Conservation (phyloP, 768 basidiomycete genomes). For the Cantharellus cinnabarinus region DNA sequence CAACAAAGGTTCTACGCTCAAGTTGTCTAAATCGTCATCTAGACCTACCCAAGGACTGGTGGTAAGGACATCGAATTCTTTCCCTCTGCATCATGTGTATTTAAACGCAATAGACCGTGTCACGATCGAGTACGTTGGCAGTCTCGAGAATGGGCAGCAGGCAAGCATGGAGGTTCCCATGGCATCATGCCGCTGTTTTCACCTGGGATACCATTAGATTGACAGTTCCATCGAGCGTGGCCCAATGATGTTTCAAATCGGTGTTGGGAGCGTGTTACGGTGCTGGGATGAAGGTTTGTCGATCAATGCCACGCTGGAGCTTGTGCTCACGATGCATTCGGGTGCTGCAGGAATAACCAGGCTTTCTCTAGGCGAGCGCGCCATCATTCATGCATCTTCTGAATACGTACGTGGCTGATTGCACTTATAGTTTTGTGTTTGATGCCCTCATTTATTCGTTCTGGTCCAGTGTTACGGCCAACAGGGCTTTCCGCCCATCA, state of each 20-base stretch:
- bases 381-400: conserved; percentile 38
- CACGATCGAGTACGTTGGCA: neutral
- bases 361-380: conserved; percentile 60
- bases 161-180: too few species aligned
- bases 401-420: conserved; percentile 41
- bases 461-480: conserved; percentile 41
- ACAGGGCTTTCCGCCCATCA: conserved; percentile 59
- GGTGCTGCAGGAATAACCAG: conserved; percentile 39
- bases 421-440: neutral
- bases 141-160: neutral
- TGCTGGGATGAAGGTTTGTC: conserved; percentile 76
- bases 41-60: neutral
- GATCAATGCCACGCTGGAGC: neutral
- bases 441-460: neutral
- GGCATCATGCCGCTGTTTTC: too few species aligned
- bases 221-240: conserved; percentile 10
- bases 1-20: too few species aligned
- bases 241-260: conserved; percentile 53
- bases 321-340: neutral
- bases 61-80: neutral
- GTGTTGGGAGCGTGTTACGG: conserved; percentile 63
- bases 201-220: neutral
- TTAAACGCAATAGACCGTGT: neutral
- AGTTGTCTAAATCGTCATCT: neutral
- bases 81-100: neutral